Base-by-base conservation (phyloP, 176 grass and related monocot species). In the Phragmites australis region DNA sequence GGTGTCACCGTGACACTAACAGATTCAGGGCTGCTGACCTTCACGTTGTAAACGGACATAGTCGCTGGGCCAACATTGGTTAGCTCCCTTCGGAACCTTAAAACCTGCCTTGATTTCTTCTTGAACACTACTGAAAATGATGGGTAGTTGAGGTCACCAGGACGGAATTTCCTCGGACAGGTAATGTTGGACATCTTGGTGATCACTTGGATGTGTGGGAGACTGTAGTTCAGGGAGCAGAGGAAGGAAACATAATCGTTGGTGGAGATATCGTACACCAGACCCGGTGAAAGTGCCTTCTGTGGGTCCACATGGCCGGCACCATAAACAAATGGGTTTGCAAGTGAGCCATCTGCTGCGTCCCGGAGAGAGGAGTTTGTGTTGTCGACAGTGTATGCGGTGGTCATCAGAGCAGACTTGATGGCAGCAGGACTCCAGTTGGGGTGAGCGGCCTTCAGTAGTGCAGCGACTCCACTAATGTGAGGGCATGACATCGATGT, bases 401-500 rank as follows among this genome's bases (percentile, higher is more conserved):
- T 94, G 14, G 92, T 99, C 96, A 95, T 99, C 41, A 99, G 88
- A 0, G 96, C 96, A 62, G 92, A 99, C 74, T 93, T 99, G 82
- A 99, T 93, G 74, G 90, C 84, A 21, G 96, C 92, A 5, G 92
- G 96, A 60, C 92, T 99, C 96, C 96, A 99, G 50, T 84, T 73
- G 16, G 96, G 96, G 29, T 99, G 92, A 6, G 90, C 88, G 0
- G 88, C 90, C 83, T 95, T 95, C 39, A 99, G 83, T 6, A 99
- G 79, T 0, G 96, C 96, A 12, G 96, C 96, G 6, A 99, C 82
- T 13, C 96, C 96, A 22, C 96, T 99, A 57, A 99, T 99, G 83
- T 99, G 96, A 43, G 96, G 96, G 79, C 96, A 99, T 14, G 96
- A 99, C 96, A 99, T 99, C 7, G 96, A 99, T n/a, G 96, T 99